Evolutionary conservation across 202 grass and related monocot species (phyloP), one percentile per base, ranked within the genome.

Genomic region (Digitaria exilis): DNA sequence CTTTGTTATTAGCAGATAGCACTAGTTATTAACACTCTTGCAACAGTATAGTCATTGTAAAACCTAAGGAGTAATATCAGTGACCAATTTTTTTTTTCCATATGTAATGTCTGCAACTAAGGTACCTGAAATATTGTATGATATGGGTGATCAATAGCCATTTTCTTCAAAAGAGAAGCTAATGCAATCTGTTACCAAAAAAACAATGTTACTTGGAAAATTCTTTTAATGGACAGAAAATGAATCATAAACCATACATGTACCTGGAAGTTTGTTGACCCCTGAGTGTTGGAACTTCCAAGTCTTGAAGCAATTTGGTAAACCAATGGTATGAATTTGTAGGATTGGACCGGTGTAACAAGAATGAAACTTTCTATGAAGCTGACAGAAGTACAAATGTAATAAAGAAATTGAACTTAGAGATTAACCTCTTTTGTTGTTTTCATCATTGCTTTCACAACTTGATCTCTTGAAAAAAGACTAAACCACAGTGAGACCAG

Each of bases 241-340:
- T 21, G 91, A 83, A 48, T 72, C 79, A 26, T 43, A 66, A 75
- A 84, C 46, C 39, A 78, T 51, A 75, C 60, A 68, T 11, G 59
- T 71, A 97, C 94, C 92, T 97, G 94, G 49, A 97, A 97, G 74
- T 82, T 97, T 54, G 84, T 88, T 58, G 92, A 92, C 39, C 89
- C 88, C 34, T 94, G 92, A 75, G 83, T 83, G 87, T 94, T 97
- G 60, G 86, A 89, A 78, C 90, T 94, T 65, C 94, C 94, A 69
- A 97, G 94, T 90, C 94, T 92, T 21, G 94, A 97, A 52, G 94
- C 94, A 89, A 97, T 97, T 50, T 97, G 92, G 87, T 97, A 97
- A 83, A 97, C 94, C 74, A 97, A 68, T 21, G 92, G 94, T 89
- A 97, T 84, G 85, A 97, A 97, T 82, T 97, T 97, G 86, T 92